Conservation (phyloP, 2,329 filamentous ascomycete genomes). For the Cladobotryum protrusum region DNA sequence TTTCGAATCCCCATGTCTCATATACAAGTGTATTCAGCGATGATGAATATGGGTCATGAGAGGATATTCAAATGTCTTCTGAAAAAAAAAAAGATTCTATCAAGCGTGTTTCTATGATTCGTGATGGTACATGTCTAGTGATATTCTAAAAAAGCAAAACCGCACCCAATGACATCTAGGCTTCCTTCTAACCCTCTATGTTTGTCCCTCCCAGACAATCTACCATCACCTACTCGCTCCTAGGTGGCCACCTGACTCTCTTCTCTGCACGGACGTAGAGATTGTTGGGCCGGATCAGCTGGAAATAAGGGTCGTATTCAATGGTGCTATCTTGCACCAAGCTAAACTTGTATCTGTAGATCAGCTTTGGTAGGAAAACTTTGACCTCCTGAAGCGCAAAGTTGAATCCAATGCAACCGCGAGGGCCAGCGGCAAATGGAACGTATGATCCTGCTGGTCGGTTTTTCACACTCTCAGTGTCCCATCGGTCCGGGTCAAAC, state of each 20-base stretch:
- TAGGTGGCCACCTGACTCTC: conserved; percentile 42
- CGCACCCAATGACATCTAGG: too few relatives aligned
- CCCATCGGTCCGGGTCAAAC: conserved; percentile 56
- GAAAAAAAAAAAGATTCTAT: too few relatives aligned
- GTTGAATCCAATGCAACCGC: conserved; percentile 59
- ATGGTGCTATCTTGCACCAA: conserved; percentile 44
- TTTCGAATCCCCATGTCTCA: too few relatives aligned
- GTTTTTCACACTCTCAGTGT: conserved; percentile 44
- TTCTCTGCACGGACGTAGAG: conserved; percentile 38
- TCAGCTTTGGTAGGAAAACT: conserved; percentile 50
- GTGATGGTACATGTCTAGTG: too few relatives aligned
- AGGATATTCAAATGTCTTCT: too few relatives aligned
- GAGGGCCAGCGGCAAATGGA: conserved; percentile 51
- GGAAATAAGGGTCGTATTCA: conserved; percentile 55
- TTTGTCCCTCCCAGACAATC: too few relatives aligned
- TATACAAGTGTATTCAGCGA: too few relatives aligned
- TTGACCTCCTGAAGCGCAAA: conserved; percentile 58
- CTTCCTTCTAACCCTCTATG: too few relatives aligned
- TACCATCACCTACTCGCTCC: background rate
- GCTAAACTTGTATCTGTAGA: conserved; percentile 52
- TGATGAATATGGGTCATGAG: too few relatives aligned
- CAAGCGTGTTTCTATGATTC: too few relatives aligned
- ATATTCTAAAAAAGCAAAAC: too few relatives aligned
- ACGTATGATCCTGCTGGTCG: conserved; percentile 46
- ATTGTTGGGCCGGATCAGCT: conserved; percentile 42